phyloP scores from a whole-genome alignment of 2,329 filamentous ascomycete genomes.

The Talaromyces atroroseus region DNA sequence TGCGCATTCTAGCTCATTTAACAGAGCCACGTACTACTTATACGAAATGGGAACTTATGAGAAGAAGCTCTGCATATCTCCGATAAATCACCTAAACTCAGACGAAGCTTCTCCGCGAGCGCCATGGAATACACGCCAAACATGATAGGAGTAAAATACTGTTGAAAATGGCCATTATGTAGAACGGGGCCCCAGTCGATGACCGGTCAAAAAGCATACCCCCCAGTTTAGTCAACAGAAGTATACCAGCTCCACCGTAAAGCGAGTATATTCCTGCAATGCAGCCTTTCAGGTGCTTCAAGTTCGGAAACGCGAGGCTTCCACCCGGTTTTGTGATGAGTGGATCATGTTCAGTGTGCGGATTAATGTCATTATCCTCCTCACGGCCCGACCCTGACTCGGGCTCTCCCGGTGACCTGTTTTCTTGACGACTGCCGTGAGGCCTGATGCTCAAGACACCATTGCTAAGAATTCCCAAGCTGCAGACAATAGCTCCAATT shows the following conservation, averaged over 20 bases:
- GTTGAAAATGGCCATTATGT: constrained; percentile 90
- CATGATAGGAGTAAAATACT: constrained; percentile 54
- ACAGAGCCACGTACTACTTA: no score
- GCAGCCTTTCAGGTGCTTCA: constrained; percentile 73
- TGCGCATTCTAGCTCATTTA: no score
- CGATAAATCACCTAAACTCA: no score
- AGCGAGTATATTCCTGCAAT: constrained; percentile 93
- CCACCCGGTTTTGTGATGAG: constrained; percentile 22
- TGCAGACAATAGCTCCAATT: constrained; percentile 94
- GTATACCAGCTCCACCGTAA: constrained; percentile 81
- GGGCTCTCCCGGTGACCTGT: not conserved
- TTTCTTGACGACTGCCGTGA: not conserved
- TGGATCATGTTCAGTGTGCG: constrained; percentile 25
- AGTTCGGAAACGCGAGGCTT: constrained; percentile 24
- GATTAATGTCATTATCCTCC: not conserved
- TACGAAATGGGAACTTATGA: no score
- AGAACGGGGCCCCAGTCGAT: constrained; percentile 76
- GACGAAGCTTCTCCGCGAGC: not conserved
- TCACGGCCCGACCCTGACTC: constrained; percentile 6
- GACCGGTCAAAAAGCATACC: constrained; percentile 76
- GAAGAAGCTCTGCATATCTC: no score
- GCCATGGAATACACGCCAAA: constrained; percentile 22
- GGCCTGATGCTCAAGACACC: constrained; percentile 58
- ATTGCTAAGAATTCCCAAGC: constrained; percentile 76
- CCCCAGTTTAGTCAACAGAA: constrained; percentile 85